phyloP scores from a whole-genome alignment of 257 asterid species.

The Echium plantagineum region DNA sequence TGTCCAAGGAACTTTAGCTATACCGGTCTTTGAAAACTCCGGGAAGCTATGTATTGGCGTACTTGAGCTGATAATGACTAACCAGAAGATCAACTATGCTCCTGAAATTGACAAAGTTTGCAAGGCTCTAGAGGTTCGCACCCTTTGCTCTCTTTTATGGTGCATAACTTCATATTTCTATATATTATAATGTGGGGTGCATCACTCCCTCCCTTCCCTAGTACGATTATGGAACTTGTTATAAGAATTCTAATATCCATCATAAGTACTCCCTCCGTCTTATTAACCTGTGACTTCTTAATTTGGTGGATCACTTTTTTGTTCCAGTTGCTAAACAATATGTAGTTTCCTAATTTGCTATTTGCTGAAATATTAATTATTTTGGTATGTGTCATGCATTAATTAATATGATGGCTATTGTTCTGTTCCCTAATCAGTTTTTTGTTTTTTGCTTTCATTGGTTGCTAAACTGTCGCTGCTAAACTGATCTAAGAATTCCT shows the following conservation, averaged over 20 bases:
- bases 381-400: background rate
- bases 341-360: too few relatives aligned
- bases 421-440: too few relatives aligned
- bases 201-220: too few relatives aligned
- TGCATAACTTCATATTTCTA: background rate
- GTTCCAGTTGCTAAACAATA: too few relatives aligned
- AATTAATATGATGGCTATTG: background rate
- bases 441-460: background rate
- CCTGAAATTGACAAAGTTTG: conserved; percentile 94
- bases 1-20: conserved; percentile 79
- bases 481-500: background rate
- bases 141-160: conserved; percentile 5
- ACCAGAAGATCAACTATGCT: conserved; percentile 80
- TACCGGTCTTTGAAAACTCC: conserved; percentile 86
- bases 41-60: conserved; percentile 83
- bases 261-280: too few relatives aligned
- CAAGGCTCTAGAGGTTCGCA: conserved; percentile 93
- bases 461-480: background rate
- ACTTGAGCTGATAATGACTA: conserved; percentile 85
- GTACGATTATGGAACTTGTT: too few relatives aligned
- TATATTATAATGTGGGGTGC: too few relatives aligned
- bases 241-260: too few relatives aligned
- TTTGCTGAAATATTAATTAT: too few relatives aligned
- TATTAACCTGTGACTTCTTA: too few relatives aligned
- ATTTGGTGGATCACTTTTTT: too few relatives aligned